phyloP scores from a whole-genome alignment of 768 basidiomycete genomes.

The Flagelloscypha sp. region DNA sequence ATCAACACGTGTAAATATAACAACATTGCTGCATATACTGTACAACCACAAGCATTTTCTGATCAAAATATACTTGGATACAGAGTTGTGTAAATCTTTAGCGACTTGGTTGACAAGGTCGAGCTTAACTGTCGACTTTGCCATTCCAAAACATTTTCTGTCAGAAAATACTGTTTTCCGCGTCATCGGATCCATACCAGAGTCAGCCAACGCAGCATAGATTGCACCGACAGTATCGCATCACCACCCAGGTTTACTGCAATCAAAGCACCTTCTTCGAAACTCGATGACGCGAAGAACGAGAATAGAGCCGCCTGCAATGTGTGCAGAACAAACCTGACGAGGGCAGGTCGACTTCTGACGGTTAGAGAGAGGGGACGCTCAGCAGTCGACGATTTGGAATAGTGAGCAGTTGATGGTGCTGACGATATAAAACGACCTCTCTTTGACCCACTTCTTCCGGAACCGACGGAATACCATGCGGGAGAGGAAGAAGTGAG shows the following conservation, averaged over 20 bases:
- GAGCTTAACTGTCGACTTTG: conserved; percentile 20
- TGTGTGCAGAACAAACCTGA: conserved; percentile 34
- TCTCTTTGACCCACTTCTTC: conserved; percentile 20
- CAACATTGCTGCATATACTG: too few species aligned
- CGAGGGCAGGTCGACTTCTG: conserved; percentile 23
- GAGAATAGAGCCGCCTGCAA: conserved; percentile 36
- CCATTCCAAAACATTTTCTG: conserved; percentile 28
- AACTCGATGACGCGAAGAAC: conserved; percentile 33
- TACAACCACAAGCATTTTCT: too few species aligned
- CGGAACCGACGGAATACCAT: too few species aligned
- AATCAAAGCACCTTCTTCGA: conserved; percentile 37
- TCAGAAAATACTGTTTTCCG: conserved; percentile 23
- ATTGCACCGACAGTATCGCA: conserved; percentile 37
- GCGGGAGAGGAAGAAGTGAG: conserved; percentile 24
- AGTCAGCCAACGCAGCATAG: conserved; percentile 36
- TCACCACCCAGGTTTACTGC: conserved; percentile 36
- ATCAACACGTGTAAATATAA: too few species aligned
- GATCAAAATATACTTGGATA: too few species aligned
- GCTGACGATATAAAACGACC: conserved; percentile 23
- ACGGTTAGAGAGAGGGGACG: conserved; percentile 29
- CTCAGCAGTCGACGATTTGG: conserved; percentile 19
- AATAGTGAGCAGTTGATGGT: conserved; percentile 33
- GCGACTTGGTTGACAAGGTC: conserved; percentile 29
- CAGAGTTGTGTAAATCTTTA: too few species aligned
- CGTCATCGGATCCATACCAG: conserved; percentile 30